phyloP scores from a whole-genome alignment of 2,329 filamentous ascomycete genomes.

The Trichoderma hamatum region DNA sequence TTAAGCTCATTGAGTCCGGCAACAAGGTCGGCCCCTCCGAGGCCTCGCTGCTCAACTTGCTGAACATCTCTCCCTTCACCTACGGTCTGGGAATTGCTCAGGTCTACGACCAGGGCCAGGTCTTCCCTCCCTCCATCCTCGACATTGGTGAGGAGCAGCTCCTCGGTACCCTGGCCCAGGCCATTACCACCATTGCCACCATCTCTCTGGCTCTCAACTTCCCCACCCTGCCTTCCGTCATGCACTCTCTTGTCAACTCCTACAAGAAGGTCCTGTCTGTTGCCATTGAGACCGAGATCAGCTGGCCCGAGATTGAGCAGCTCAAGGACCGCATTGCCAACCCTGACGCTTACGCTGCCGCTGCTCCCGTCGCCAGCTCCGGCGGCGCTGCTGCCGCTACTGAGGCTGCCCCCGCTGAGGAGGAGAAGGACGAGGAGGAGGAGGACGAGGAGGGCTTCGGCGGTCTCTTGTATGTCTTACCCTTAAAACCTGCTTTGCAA shows the following conservation, averaged over 20 bases:
- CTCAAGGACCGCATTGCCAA: conserved; percentile 99
- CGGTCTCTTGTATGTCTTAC: conserved; percentile 68
- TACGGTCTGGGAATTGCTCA: conserved; percentile 96
- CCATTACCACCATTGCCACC: conserved; percentile 83
- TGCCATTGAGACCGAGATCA: conserved; percentile 86
- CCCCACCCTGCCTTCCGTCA: conserved; percentile 93
- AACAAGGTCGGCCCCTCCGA: conserved; percentile 98
- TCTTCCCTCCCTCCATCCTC: conserved; percentile 81
- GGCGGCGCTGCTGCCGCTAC: conserved; percentile 55
- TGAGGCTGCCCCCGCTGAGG: conserved; percentile 58
- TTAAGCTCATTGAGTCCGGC: conserved; percentile 94
- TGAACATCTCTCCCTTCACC: conserved; percentile 99
- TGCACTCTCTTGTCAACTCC: conserved; percentile 93
- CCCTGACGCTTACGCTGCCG: conserved; percentile 90
- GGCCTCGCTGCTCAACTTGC: conserved; percentile 98
- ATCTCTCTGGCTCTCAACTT: conserved; percentile 92
- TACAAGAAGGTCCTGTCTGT: conserved; percentile 97
- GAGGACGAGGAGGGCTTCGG: conserved; percentile 74
- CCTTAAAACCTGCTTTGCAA: neutral
- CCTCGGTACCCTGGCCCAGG: conserved; percentile 76
- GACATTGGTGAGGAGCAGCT: conserved; percentile 96
- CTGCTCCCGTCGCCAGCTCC: conserved; percentile 71
- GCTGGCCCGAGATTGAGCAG: conserved; percentile 93
- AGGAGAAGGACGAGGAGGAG: conserved; percentile 69
- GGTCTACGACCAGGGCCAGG: conserved; percentile 98